Conservation (phyloP, 306 rosid genomes). For the Arachis stenosperma region DNA sequence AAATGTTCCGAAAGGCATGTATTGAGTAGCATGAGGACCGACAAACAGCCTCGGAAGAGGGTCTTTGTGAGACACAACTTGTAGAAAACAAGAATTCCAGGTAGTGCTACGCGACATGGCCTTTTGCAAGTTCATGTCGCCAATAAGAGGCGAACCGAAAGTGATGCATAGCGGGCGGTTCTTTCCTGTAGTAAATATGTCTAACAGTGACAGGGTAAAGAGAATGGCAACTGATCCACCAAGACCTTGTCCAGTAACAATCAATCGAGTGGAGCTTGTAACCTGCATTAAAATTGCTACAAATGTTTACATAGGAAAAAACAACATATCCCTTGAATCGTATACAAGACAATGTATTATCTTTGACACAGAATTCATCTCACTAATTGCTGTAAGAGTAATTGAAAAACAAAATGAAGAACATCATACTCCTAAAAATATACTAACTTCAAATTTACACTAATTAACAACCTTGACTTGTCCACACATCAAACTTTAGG, state of each 20-base stretch:
- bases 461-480: background rate
- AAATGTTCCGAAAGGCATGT: slow-evolving; percentile 73
- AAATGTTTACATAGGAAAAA: background rate
- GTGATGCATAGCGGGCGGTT: slow-evolving; percentile 78
- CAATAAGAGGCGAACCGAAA: slow-evolving; percentile 71
- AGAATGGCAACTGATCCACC: slow-evolving; percentile 83
- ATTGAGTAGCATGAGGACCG: background rate
- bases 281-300: slow-evolving; percentile 39
- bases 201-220: slow-evolving; percentile 62
- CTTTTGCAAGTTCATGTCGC: slow-evolving; percentile 47
- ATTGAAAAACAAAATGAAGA: background rate
- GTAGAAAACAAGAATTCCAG: slow-evolving; percentile 76
- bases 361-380: background rate
- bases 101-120: slow-evolving; percentile 48
- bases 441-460: too few species aligned
- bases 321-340: slow-evolving; percentile 11
- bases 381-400: slow-evolving; percentile 4
- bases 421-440: too few species aligned
- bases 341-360: background rate
- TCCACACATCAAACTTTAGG: background rate
- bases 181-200: slow-evolving; percentile 33
- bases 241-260: slow-evolving; percentile 61
- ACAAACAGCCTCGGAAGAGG: slow-evolving; percentile 44
- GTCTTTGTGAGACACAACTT: slow-evolving; percentile 54
- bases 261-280: slow-evolving; percentile 28